Percentiles rank a stretch among this genome's conserved stretches.
These are phyloP conservation scores for Venturia oleaginea DNA, from an alignment of 2,329 filamentous ascomycete species.

Conservation along the genomic window DNA sequence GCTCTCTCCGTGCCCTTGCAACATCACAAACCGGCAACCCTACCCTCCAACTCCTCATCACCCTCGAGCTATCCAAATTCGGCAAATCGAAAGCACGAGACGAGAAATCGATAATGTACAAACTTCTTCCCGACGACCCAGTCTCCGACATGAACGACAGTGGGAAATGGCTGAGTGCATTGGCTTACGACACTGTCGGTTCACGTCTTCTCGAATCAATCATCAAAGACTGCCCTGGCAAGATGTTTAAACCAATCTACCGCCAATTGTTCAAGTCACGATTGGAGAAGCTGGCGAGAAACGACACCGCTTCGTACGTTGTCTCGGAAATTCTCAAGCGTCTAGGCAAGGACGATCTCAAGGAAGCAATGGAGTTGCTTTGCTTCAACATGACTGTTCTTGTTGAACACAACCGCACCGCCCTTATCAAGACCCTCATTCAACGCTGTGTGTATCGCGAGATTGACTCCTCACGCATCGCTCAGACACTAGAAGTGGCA, in stretches of 20 bases:
- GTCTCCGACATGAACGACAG: conserved; percentile 64
- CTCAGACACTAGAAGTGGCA: conserved; percentile 44
- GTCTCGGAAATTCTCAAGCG: conserved; percentile 75
- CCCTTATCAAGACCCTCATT: conserved; percentile 71
- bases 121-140: conserved; percentile 70
- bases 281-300: conserved; percentile 72
- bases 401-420: conserved; percentile 65
- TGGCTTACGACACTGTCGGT: conserved; percentile 84
- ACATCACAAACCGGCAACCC: conserved; percentile 88
- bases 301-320: conserved; percentile 84
- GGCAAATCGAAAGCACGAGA: conserved; percentile 58
- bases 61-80: conserved; percentile 71
- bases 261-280: conserved; percentile 69
- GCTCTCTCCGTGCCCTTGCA: conserved; percentile 72
- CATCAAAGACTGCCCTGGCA: conserved; percentile 70
- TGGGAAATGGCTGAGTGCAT: conserved; percentile 71
- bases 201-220: conserved; percentile 85
- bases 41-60: conserved; percentile 79
- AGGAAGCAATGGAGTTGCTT: conserved; percentile 62
- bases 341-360: conserved; percentile 76
- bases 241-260: conserved; percentile 84
- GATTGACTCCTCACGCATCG: conserved; percentile 47
- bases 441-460: conserved; percentile 68
- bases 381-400: conserved; percentile 63
- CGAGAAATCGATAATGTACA: conserved; percentile 60